Evolutionary conservation across 352 stramenopile genomes (phyloP).

Genomic region (Globisporangium apiculatum): DNA sequence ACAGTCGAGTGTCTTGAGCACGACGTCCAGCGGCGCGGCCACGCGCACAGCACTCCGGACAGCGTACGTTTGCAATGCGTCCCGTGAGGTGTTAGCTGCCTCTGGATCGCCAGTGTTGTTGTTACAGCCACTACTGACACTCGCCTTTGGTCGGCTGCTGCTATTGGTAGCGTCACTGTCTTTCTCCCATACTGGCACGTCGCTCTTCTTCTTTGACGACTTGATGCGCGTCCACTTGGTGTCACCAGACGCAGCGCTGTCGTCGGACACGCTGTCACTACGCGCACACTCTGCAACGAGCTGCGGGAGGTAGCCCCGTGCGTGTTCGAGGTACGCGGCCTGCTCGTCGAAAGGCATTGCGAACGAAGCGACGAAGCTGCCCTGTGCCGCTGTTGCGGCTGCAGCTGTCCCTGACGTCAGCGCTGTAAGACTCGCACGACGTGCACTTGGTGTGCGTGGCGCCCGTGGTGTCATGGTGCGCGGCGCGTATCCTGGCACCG

Average conservation of each 20-base stretch:
- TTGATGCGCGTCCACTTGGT: conserved; percentile 23
- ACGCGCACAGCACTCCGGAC: conserved; percentile 57
- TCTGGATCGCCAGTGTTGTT: neutral
- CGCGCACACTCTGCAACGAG: conserved; percentile 29
- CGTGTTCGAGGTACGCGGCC: conserved; percentile 15
- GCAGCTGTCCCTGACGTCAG: neutral
- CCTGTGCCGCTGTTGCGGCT: conserved; percentile 11
- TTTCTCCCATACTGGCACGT: conserved; percentile 50
- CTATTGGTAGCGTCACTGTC: conserved; percentile 6
- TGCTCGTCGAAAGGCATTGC: conserved; percentile 42
- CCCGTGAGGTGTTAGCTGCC: neutral
- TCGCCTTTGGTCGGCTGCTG: conserved; percentile 8
- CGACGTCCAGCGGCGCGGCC: conserved; percentile 34
- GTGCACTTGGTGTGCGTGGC: neutral
- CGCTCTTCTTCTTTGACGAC: conserved; percentile 21
- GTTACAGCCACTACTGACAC: neutral
- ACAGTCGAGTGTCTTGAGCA: conserved; percentile 59
- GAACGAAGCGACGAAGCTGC: conserved; percentile 43
- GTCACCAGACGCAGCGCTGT: neutral
- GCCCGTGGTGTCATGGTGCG: neutral
- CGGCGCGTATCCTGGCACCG: neutral
- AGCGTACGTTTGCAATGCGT: conserved; percentile 21
- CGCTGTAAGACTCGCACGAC: conserved; percentile 2
- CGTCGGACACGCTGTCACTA: neutral
- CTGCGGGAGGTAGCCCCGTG: conserved; percentile 17